A percentile compares a stretch with the other conserved stretches of the same genome.
phyloP scores from a whole-genome alignment of 805 yeast genomes.

The Hemisphaericaspora nanyangensis region DNA sequence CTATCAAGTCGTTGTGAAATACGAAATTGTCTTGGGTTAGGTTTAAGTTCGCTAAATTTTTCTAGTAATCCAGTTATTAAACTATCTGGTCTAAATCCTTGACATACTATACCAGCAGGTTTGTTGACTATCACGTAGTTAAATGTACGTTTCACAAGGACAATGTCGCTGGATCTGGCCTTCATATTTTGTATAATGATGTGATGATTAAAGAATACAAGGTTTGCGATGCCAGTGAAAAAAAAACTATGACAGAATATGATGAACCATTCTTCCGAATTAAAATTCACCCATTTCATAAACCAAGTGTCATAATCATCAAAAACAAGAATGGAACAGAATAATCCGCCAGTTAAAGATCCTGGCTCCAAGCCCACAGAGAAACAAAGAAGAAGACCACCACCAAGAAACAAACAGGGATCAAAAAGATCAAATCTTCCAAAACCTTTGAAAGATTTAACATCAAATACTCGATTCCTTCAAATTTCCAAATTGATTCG shows the following conservation, averaged over 20 bases:
- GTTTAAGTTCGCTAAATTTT: not conserved
- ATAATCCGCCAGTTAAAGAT: no score
- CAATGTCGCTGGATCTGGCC: conserved; percentile 3
- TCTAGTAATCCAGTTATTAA: not conserved
- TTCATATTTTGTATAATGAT: no score
- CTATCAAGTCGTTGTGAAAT: conserved; percentile 20
- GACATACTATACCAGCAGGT: conserved; percentile 17
- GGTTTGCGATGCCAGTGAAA: no score
- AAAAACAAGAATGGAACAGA: no score
- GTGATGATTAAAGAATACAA: no score
- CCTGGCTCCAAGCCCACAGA: no score
- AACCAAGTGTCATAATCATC: no score
- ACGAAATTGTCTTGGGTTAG: conserved; percentile 8
- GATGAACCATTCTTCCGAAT: no score
- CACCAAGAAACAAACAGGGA: conserved; percentile 13
- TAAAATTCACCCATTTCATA: no score
- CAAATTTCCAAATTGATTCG: conserved; percentile 33
- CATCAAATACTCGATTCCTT: conserved; percentile 20
- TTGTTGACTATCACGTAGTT: conserved; percentile 19
- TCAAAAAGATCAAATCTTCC: not conserved
- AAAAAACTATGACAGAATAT: no score
- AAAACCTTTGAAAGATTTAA: conserved; percentile 5
- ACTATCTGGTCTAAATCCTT: conserved; percentile 8
- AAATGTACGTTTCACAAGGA: conserved; percentile 13
- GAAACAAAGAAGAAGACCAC: no score